Conservation (phyloP, 306 rosid species). For the Dryas alaskensis region DNA sequence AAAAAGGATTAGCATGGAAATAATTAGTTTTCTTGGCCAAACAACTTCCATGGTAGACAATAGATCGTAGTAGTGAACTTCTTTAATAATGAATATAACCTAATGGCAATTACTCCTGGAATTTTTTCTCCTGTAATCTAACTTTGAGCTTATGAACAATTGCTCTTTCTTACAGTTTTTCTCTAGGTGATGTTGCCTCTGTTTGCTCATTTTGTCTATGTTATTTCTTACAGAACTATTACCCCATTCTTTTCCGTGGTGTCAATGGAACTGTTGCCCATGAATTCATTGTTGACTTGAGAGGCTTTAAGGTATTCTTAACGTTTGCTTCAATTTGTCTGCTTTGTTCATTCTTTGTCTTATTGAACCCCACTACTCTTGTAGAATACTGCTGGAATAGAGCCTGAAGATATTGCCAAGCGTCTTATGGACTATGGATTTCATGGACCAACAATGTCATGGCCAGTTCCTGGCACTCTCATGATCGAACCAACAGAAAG, state of each 20-base stretch:
- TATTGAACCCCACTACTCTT: background rate
- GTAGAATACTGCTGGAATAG: slow-evolving; percentile 86
- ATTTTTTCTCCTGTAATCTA: too few species aligned
- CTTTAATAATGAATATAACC: too few species aligned
- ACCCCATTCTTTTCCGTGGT: slow-evolving; percentile 95
- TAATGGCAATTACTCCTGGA: too few species aligned
- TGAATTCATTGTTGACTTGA: slow-evolving; percentile 89
- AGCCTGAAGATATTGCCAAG: slow-evolving; percentile 94
- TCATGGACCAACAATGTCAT: slow-evolving; percentile 98
- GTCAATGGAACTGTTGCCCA: slow-evolving; percentile 97
- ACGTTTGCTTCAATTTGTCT: slow-evolving; percentile 14
- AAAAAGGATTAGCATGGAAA: background rate
- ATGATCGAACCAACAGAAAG: slow-evolving; percentile 99
- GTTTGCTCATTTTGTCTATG: slow-evolving; percentile 23
- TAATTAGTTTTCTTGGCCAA: too few species aligned
- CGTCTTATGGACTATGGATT: slow-evolving; percentile 98
- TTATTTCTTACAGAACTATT: slow-evolving; percentile 51
- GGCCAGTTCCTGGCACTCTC: slow-evolving; percentile 99
- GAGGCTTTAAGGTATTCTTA: slow-evolving; percentile 83
- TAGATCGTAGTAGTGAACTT: too few species aligned
- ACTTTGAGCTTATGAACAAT: background rate
- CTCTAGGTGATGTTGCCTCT: background rate
- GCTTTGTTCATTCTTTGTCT: background rate
- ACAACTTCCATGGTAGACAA: too few species aligned
- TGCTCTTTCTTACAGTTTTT: background rate